Percentiles rank a stretch among this genome's conserved stretches.
Evolutionary conservation across 306 rosid genomes (phyloP).

Genomic region (Senna tora): DNA sequence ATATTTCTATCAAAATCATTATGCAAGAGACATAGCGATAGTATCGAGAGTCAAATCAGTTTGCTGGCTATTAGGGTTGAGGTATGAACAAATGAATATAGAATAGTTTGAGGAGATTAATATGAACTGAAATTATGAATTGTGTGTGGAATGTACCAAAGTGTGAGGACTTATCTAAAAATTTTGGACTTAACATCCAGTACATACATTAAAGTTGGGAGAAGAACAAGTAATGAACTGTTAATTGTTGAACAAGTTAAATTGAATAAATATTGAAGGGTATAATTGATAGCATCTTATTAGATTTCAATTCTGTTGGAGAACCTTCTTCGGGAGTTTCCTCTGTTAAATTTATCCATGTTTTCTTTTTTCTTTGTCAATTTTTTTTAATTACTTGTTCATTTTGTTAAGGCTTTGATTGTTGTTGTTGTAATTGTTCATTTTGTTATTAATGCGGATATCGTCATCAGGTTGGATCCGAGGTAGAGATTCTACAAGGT

Average conservation of each 20-base stretch:
- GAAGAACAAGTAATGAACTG: neutral
- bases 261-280: neutral
- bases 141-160: neutral
- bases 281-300: neutral
- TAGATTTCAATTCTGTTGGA: neutral
- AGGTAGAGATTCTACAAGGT: constrained; percentile 80
- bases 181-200: neutral
- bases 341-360: neutral
- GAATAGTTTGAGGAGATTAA: neutral
- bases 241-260: neutral
- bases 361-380: neutral
- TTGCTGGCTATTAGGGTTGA: neutral
- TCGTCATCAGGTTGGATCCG: constrained; percentile 82
- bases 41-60: neutral
- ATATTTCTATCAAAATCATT: neutral
- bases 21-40: neutral
- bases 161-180: neutral
- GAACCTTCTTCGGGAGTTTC: constrained; percentile 17
- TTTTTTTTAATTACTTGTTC: neutral
- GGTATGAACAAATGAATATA: neutral
- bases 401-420: too few relatives aligned
- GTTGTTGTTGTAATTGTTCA: too few relatives aligned
- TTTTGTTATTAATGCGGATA: constrained; percentile 9
- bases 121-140: neutral
- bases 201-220: neutral